phyloP scores from a whole-genome alignment of 805 yeast species.

The Candida suzukii region DNA sequence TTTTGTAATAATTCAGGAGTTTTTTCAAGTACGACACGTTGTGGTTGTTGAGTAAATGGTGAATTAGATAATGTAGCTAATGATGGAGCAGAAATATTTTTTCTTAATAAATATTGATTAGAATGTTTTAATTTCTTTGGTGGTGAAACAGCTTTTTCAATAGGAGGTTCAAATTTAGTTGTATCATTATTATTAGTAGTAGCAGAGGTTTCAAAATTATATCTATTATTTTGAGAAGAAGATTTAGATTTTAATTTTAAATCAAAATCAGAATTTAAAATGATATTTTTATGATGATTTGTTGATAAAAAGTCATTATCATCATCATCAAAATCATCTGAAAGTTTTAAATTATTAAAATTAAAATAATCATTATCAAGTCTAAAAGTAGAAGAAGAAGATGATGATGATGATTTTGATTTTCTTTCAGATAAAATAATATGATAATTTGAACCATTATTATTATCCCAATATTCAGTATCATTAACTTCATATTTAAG shows the following conservation, averaged over 20 bases:
- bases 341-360: slow-evolving; percentile 3
- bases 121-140: slow-evolving; percentile 12
- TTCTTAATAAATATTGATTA: slow-evolving; percentile 19
- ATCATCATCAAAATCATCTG: slow-evolving; percentile 2
- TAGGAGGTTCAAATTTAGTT: too few species aligned
- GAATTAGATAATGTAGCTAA: slow-evolving; percentile 8
- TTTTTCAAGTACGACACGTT: neutral
- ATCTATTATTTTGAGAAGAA: slow-evolving; percentile 2
- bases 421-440: slow-evolving; percentile 25
- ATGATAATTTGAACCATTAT: slow-evolving; percentile 28
- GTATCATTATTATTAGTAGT: neutral
- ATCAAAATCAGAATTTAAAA: slow-evolving; percentile 2
- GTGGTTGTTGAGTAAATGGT: neutral
- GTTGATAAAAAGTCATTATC: neutral
- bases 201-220: slow-evolving; percentile 5
- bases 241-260: slow-evolving; percentile 4
- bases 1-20: neutral
- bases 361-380: slow-evolving; percentile 5
- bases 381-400: neutral
- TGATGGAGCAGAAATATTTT: slow-evolving; percentile 24
- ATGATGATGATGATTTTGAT: neutral
- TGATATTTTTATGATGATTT: neutral
- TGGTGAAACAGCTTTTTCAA: too few species aligned
- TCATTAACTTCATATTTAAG: slow-evolving; percentile 29
- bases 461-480: slow-evolving; percentile 33